Evolutionary conservation across 768 basidiomycete species (phyloP).

Genomic region (Lactifluus volemus): DNA sequence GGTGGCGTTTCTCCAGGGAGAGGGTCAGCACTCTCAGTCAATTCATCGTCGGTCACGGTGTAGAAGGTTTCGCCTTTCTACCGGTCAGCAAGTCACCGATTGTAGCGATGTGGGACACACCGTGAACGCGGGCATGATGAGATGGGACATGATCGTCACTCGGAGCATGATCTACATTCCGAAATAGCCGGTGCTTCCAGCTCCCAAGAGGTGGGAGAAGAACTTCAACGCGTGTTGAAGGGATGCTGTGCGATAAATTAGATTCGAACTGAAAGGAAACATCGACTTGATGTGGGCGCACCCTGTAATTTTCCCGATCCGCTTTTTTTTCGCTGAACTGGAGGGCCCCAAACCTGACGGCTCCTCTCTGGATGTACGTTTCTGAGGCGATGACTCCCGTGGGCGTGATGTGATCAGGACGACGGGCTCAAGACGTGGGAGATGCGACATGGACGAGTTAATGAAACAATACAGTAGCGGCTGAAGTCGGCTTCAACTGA

Average conservation of each 20-base stretch:
- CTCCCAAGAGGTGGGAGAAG: conserved; percentile 9
- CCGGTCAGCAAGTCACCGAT: neutral
- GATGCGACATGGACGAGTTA: neutral
- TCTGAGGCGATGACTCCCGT: neutral
- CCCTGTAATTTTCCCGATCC: neutral
- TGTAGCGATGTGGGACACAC: neutral
- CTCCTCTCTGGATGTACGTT: conserved; percentile 18
- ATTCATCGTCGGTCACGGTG: neutral
- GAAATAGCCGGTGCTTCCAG: conserved; percentile 5
- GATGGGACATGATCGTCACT: neutral
- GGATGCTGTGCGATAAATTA: neutral
- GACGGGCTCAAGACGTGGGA: neutral
- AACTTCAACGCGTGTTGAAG: conserved; percentile 5
- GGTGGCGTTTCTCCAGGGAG: neutral
- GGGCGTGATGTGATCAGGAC: neutral
- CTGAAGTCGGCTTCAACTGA: neutral
- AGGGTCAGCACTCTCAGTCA: neutral
- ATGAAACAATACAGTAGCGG: no score
- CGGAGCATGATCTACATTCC: neutral
- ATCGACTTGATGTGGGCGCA: conserved; percentile 2
- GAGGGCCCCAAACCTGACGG: no score
- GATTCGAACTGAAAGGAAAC: neutral
- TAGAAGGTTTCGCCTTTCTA: neutral
- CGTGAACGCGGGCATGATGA: neutral
- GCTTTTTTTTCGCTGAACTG: neutral